phyloP scores from a whole-genome alignment of 2,329 filamentous ascomycete species.

The Exserohilum rostratum region DNA sequence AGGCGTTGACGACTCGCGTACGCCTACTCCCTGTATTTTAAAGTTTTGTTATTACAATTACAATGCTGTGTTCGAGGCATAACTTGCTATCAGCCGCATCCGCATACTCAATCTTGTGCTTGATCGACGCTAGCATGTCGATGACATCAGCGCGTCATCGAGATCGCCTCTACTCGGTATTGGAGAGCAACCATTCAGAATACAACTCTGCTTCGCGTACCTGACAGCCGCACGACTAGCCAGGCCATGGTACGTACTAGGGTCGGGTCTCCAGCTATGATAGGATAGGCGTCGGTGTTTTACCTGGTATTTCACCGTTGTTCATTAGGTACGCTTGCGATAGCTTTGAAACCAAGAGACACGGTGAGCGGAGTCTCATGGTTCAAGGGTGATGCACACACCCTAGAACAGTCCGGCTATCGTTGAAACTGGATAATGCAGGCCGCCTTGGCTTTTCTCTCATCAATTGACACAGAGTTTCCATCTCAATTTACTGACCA shows the following conservation, averaged over 20 bases:
- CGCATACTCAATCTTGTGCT: constrained; percentile 2
- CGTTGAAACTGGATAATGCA: not conserved
- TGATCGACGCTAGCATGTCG: constrained; percentile 14
- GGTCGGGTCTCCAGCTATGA: not conserved
- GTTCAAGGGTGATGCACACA: not conserved
- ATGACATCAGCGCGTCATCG: constrained; percentile 14
- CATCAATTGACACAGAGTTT: not conserved
- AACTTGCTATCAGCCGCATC: not conserved
- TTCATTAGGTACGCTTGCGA: constrained; percentile 4
- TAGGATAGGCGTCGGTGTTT: not conserved
- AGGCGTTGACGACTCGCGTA: not conserved
- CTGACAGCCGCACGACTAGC: constrained; percentile 7
- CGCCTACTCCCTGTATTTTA: not conserved
- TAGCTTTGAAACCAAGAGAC: not conserved
- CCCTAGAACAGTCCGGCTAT: not conserved
- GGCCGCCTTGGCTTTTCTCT: not conserved
- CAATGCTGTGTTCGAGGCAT: not conserved
- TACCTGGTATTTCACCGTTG: not conserved
- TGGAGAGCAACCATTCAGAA: constrained; percentile 7
- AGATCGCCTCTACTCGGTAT: constrained; percentile 1
- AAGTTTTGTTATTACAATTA: not conserved
- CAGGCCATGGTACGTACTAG: not conserved
- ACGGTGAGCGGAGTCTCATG: not conserved
- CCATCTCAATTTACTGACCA: not conserved
- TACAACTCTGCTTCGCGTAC: constrained; percentile 11